phyloP scores from a whole-genome alignment of 78 protist genomes.

The slime mould (Dictyostelium discoideum) region DNA sequence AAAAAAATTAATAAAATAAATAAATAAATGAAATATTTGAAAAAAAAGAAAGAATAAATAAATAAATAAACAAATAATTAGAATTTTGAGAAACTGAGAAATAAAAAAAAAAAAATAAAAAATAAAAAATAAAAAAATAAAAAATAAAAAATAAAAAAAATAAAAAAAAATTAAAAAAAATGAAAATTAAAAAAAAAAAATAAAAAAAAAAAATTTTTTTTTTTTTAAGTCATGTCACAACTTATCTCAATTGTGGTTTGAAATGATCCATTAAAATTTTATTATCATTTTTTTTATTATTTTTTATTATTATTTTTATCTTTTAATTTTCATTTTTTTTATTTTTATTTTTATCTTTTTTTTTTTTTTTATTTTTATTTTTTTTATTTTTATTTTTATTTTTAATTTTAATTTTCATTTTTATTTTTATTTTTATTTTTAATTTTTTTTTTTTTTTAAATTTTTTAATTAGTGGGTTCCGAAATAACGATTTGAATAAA shows the following conservation, averaged over 20 bases:
- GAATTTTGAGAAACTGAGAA: background rate
- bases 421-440: no score
- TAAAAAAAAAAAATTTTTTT: background rate
- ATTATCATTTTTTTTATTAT: background rate
- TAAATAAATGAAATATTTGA: background rate
- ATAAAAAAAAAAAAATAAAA: background rate
- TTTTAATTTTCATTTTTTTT: no score
- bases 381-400: no score
- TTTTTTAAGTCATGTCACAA: no score
- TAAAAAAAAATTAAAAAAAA: no score
- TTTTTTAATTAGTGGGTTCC: conserved; percentile 58
- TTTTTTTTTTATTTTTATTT: background rate
- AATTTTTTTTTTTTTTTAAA: background rate
- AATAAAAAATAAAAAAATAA: background rate
- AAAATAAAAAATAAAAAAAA: background rate
- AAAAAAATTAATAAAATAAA: background rate
- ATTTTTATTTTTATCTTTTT: background rate
- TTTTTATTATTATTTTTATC: background rate
- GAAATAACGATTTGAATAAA: conserved; percentile 74
- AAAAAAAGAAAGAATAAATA: no score
- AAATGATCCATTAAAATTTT: background rate
- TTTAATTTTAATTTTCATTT: no score
- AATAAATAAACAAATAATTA: no score
- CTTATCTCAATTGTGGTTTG: no score
- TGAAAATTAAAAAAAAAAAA: background rate